Evolutionary conservation across 495 filamentous ascomycete species (phyloP).

Genomic region (Podospora bellae-mahoneyi): DNA sequence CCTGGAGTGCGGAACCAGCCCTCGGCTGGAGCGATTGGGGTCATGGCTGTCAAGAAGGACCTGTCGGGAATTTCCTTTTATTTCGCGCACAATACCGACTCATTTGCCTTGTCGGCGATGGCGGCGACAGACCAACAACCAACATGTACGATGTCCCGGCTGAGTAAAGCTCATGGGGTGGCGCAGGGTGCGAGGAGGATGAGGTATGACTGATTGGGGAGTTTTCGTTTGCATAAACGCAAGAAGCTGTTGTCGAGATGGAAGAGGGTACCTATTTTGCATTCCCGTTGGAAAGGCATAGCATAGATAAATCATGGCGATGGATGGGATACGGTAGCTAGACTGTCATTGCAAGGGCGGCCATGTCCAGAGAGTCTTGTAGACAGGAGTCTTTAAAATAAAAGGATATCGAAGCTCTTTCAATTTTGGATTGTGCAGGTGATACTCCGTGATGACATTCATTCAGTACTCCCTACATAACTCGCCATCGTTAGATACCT

Average conservation of each 20-base stretch:
- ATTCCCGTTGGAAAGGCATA: background rate
- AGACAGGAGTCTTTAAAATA: background rate
- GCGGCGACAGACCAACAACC: constrained; percentile 67
- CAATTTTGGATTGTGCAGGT: background rate
- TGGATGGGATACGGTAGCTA: background rate
- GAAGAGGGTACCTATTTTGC: background rate
- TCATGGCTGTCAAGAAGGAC: constrained; percentile 79
- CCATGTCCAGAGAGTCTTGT: background rate
- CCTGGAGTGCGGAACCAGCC: constrained; percentile 69
- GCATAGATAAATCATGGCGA: background rate
- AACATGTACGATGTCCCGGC: constrained; percentile 78
- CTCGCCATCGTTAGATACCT: background rate
- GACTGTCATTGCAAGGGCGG: background rate
- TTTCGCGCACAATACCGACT: constrained; percentile 91
- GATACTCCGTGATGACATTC: background rate
- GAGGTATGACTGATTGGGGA: background rate
- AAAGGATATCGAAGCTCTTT: background rate
- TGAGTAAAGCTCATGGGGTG: constrained; percentile 37
- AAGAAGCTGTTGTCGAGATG: background rate
- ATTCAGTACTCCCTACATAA: background rate
- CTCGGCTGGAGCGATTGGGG: constrained; percentile 73
- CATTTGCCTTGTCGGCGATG: constrained; percentile 88
- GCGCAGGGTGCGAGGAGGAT: constrained; percentile 52
- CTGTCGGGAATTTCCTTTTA: constrained; percentile 67
- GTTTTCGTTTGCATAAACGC: background rate